phyloP scores from a whole-genome alignment of 2,329 filamentous ascomycete genomes.

The Alternaria conjuncta region DNA sequence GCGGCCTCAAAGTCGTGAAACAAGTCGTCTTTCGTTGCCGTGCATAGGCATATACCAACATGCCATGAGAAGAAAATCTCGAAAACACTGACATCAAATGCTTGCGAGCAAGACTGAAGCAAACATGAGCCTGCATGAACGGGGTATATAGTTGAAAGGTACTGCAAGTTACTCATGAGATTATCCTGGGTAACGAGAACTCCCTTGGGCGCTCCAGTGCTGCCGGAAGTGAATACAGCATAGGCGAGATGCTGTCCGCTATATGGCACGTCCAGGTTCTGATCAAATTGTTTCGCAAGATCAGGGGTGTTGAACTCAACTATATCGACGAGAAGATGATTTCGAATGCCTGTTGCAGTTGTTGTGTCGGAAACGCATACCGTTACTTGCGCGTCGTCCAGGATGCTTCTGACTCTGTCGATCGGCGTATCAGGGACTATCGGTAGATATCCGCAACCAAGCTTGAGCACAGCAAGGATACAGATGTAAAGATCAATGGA shows the following conservation, averaged over 20 bases:
- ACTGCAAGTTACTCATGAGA: slow-evolving; percentile 75
- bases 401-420: slow-evolving; percentile 66
- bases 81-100: slow-evolving; percentile 87
- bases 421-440: slow-evolving; percentile 74
- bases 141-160: slow-evolving; percentile 72
- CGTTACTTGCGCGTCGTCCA: slow-evolving; percentile 64
- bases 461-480: slow-evolving; percentile 76
- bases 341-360: slow-evolving; percentile 11
- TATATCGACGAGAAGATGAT: slow-evolving; percentile 12
- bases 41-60: slow-evolving; percentile 78
- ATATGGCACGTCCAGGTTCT: slow-evolving; percentile 49
- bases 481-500: slow-evolving; percentile 73
- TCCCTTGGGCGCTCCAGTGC: slow-evolving; percentile 80
- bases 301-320: slow-evolving; percentile 43
- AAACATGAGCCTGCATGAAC: slow-evolving; percentile 62
- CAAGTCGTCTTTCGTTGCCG: slow-evolving; percentile 74
- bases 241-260: slow-evolving; percentile 68
- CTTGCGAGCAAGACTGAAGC: slow-evolving; percentile 82
- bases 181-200: slow-evolving; percentile 78
- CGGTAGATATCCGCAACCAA: slow-evolving; percentile 80
- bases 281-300: slow-evolving; percentile 36
- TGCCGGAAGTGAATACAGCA: slow-evolving; percentile 83
- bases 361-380: slow-evolving; percentile 53
- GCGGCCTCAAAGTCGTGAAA: slow-evolving; percentile 74
- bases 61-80: slow-evolving; percentile 89